Conservation (phyloP, 2,329 filamentous ascomycete species). For the Keithomyces neogunnii region DNA sequence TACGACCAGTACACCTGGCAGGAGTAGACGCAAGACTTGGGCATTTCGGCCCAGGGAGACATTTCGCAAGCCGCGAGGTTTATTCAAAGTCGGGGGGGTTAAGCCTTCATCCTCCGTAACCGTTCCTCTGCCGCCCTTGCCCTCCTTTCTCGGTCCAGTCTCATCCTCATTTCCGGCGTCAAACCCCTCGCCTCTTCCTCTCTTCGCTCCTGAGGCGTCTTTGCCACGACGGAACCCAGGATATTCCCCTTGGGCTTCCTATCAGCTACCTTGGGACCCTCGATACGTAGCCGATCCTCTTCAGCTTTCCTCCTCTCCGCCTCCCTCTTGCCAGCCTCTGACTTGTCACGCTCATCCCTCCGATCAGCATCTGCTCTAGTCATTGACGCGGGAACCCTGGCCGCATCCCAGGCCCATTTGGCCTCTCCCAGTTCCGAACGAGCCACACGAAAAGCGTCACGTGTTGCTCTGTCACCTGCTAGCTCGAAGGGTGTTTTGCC, state of each 20-base stretch:
- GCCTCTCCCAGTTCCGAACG: constrained; percentile 72
- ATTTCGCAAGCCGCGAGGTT: too few species aligned
- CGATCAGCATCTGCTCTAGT: constrained; percentile 63
- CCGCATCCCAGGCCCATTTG: constrained; percentile 69
- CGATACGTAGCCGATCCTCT: constrained; percentile 60
- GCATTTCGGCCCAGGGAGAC: too few species aligned
- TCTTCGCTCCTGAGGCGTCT: constrained; percentile 71
- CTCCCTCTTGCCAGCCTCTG: constrained; percentile 60
- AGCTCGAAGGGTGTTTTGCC: constrained; percentile 84
- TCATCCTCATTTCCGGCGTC: constrained; percentile 78
- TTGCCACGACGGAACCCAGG: constrained; percentile 46
- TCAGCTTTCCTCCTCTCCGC: constrained; percentile 63
- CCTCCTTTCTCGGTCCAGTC: constrained; percentile 78
- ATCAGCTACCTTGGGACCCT: constrained; percentile 50
- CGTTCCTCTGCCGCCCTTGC: constrained; percentile 89
- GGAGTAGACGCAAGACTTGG: too few species aligned
- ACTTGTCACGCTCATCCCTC: constrained; percentile 61
- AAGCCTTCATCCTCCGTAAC: constrained; percentile 51
- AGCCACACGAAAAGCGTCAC: constrained; percentile 86
- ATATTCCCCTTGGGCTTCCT: constrained; percentile 44
- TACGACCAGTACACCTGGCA: too few species aligned
- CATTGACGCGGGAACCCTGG: constrained; percentile 64
- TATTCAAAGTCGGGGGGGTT: too few species aligned
- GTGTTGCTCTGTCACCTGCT: constrained; percentile 73
- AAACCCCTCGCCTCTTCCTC: constrained; percentile 79